Base-by-base conservation (phyloP, 148 eudicot genomes). In the Vaccinium vitisidaea region DNA sequence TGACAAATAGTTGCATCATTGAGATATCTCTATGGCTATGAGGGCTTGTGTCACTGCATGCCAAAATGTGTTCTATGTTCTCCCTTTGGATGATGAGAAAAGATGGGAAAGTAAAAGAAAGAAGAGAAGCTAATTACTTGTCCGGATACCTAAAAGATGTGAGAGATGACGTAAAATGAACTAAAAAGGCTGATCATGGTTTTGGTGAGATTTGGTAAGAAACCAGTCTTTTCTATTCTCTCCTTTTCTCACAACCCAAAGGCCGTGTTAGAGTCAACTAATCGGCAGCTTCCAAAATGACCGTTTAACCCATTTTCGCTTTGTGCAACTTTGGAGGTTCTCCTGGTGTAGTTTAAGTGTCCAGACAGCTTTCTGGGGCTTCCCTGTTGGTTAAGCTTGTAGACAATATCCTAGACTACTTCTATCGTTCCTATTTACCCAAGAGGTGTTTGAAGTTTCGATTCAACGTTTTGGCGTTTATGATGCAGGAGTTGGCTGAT, bases 401-500 rank as follows among this genome's bases (percentile, higher is more conserved):
- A 30, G 43, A 69, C 2, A 16, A 69, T 69, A 19, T 69, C 43
- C 43, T 78, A 52, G 48, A 50, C n/a, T 78, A 8, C 59, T 53
- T 53, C n/a, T 13, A 8, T 53, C 13, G 0, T 78, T 78, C 59
- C 54, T 52, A 16, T 77, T 78, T 27, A 15, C 43, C 12, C 13
- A 6, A 16, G 3, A 27, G 63, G n/a, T 79, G 69, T 36, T 55
- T 55, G 43, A 79, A 30, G 67, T 25, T 79, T 16, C 21, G 9
- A 15, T 16, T 32, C 56, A 18, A 53, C 63, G 0, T 79, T 32
- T 32, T 56, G 39, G 25, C 69, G 27, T 82, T 54, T 77, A 27
- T 75, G 86, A 23, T 82, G 88, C 91, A 94, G 98, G 84, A 89
- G 88, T 84, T 97, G 99, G 98, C 86, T 97, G 80, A 84, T 93